Conservation (phyloP, 2,329 filamentous ascomycete species). For the Didymella exigua region DNA sequence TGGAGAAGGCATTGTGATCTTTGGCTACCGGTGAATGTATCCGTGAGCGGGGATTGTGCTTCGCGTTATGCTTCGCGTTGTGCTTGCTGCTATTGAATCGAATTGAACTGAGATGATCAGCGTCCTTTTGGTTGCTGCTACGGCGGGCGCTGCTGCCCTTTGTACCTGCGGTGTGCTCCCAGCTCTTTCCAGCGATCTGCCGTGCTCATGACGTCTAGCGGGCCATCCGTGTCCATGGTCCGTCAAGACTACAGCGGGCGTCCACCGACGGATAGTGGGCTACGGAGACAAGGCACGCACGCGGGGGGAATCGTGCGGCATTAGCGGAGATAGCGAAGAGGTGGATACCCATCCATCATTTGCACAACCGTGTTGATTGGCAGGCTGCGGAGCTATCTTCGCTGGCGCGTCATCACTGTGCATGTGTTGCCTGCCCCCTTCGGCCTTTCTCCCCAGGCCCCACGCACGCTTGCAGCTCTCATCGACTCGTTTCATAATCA, state of each 20-base stretch:
- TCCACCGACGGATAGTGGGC: too few species aligned
- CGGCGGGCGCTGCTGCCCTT: not conserved
- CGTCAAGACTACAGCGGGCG: too few species aligned
- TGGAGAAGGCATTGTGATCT: slow-evolving; percentile 27
- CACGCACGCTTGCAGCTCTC: not conserved
- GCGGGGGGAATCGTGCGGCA: not conserved
- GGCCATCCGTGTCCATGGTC: not conserved
- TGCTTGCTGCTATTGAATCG: too few species aligned
- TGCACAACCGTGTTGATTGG: not conserved
- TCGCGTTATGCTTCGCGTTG: not conserved
- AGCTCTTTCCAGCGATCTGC: not conserved
- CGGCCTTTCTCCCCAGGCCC: not conserved
- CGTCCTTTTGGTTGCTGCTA: too few species aligned
- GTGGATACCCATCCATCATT: not conserved
- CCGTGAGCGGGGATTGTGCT: not conserved
- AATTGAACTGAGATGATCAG: too few species aligned
- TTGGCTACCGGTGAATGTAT: not conserved
- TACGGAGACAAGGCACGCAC: not conserved
- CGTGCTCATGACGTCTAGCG: slow-evolving; percentile 9
- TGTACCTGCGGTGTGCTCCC: not conserved
- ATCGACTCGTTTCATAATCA: not conserved
- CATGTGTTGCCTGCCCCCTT: not conserved
- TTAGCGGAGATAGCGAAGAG: not conserved
- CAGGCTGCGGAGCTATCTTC: not conserved
- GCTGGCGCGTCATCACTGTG: slow-evolving; percentile 1